phyloP scores from a whole-genome alignment of 441 rosid genomes.

The Capsella rubella region DNA sequence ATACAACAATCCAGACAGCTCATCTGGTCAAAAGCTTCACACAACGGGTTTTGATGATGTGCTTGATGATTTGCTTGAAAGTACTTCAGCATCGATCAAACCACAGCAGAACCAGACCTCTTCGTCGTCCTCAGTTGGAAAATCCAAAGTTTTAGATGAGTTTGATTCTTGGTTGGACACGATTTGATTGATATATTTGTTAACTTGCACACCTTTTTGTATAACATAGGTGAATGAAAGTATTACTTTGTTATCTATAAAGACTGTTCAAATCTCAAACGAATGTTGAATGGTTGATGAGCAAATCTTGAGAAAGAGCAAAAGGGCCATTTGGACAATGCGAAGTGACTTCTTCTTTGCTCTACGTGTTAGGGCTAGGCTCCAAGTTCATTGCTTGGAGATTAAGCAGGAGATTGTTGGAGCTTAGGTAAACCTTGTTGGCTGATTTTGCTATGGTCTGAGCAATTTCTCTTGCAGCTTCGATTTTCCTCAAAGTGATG shows the following conservation, averaged over 20 bases:
- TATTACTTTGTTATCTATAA: neutral
- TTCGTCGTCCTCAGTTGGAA: slow-evolving; percentile 43
- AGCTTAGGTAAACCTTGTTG: slow-evolving; percentile 74
- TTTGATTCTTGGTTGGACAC: slow-evolving; percentile 90
- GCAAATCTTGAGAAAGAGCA: neutral
- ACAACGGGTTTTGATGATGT: slow-evolving; percentile 45
- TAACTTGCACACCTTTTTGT: slow-evolving; percentile 1
- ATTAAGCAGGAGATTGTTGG: slow-evolving; percentile 73
- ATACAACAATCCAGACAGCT: slow-evolving; percentile 8
- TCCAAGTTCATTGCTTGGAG: slow-evolving; percentile 74
- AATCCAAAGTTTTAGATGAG: slow-evolving; percentile 68
- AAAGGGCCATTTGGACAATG: neutral
- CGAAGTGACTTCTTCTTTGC: neutral
- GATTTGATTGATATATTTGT: slow-evolving; percentile 54
- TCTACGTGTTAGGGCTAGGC: slow-evolving; percentile 45
- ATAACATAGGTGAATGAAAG: neutral
- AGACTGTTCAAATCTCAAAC: neutral
- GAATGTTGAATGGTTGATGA: neutral
- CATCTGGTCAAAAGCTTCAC: slow-evolving; percentile 32
- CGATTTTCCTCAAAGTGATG: slow-evolving; percentile 75
- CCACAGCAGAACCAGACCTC: slow-evolving; percentile 43
- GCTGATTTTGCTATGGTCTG: slow-evolving; percentile 65
- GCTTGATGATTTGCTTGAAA: slow-evolving; percentile 69
- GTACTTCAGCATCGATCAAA: slow-evolving; percentile 47
- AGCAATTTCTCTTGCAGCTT: slow-evolving; percentile 89